Evolutionary conservation across 1,284 basidiomycete genomes (phyloP).

Genomic region (Hypsizygus ulmarius): DNA sequence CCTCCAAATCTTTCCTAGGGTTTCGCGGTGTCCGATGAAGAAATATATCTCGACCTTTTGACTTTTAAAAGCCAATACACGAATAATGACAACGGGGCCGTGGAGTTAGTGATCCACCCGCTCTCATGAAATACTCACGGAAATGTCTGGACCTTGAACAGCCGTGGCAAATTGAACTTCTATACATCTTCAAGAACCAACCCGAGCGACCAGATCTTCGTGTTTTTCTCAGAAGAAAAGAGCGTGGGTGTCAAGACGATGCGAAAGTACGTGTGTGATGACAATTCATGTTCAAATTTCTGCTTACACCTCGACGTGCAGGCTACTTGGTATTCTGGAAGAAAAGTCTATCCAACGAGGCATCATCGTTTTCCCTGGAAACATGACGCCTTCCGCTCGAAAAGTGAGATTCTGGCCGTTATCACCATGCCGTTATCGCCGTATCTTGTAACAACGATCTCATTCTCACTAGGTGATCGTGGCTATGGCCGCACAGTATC

Average conservation of each 20-base stretch:
- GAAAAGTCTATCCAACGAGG: constrained; percentile 88
- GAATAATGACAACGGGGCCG: constrained; percentile 49
- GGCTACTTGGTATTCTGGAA: constrained; percentile 84
- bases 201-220: constrained; percentile 81
- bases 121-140: constrained; percentile 6
- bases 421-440: background rate
- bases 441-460: constrained; percentile 10
- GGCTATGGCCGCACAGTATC: constrained; percentile 83
- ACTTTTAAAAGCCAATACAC: constrained; percentile 72
- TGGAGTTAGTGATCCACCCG: constrained; percentile 52
- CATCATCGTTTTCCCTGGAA: constrained; percentile 94
- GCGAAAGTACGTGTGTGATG: constrained; percentile 71
- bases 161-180: constrained; percentile 86
- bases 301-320: constrained; percentile 32
- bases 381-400: constrained; percentile 94
- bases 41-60: constrained; percentile 82
- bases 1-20: constrained; percentile 49
- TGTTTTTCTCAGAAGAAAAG: constrained; percentile 92
- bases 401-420: constrained; percentile 58
- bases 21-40: constrained; percentile 87
- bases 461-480: constrained; percentile 68
- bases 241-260: constrained; percentile 95
- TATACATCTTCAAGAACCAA: constrained; percentile 74
- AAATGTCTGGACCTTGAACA: constrained; percentile 30
- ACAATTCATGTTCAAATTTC: constrained; percentile 2